Evolutionary conservation across 352 stramenopile genomes (phyloP).

Genomic region (Phytophthora pluvialis): DNA sequence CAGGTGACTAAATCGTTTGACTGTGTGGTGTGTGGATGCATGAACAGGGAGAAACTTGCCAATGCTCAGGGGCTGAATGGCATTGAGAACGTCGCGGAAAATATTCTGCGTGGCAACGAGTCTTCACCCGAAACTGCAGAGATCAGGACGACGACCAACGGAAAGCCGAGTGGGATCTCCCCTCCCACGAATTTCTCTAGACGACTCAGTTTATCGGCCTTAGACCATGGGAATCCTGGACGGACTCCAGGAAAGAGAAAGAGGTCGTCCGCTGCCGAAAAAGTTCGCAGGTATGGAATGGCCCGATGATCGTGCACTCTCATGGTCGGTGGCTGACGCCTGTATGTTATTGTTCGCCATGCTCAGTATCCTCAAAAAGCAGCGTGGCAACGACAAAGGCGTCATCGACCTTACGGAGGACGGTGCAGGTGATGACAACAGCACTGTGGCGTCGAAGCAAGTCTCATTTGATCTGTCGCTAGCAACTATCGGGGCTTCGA

Average conservation of each 20-base stretch:
- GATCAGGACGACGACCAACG: constrained; percentile 25
- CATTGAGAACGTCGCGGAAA: constrained; percentile 81
- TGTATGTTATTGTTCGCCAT: neutral
- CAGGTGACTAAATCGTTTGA: constrained; percentile 9
- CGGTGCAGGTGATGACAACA: constrained; percentile 11
- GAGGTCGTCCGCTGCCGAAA: constrained; percentile 31
- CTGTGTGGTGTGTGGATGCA: constrained; percentile 2
- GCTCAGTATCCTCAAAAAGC: constrained; percentile 78
- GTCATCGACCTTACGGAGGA: constrained; percentile 2
- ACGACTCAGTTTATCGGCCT: constrained; percentile 37
- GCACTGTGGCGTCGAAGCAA: constrained; percentile 50
- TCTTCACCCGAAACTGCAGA: constrained; percentile 46
- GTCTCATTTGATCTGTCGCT: constrained; percentile 66
- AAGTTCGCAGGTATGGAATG: constrained; percentile 53
- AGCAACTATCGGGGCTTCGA: constrained; percentile 15
- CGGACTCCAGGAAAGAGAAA: constrained; percentile 37
- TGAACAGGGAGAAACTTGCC: constrained; percentile 43
- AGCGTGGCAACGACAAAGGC: constrained; percentile 31
- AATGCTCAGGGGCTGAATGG: constrained; percentile 54
- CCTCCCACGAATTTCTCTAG: constrained; percentile 43
- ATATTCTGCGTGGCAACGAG: constrained; percentile 64
- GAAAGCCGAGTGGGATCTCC: constrained; percentile 44
- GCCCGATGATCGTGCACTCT: neutral
- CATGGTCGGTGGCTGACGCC: neutral
- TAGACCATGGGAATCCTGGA: constrained; percentile 21